A percentile compares a stretch with the other conserved stretches of the same genome.
Evolutionary conservation across 306 rosid genomes (phyloP).

Genomic region (Pachyrhizus erosus): DNA sequence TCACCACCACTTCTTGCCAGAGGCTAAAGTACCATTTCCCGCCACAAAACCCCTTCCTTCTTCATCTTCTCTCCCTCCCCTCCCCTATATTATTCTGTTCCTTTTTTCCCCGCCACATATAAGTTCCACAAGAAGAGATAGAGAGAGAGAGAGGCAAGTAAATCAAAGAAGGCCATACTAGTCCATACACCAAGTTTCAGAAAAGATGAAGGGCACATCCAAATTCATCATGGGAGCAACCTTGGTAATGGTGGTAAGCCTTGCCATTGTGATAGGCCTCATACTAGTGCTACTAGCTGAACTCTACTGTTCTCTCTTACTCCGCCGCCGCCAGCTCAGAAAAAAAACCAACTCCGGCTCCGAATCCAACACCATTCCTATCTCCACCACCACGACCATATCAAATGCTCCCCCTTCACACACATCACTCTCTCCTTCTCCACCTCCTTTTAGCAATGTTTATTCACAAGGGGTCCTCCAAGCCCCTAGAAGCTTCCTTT

Average conservation of each 20-base stretch:
- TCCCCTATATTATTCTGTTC: constrained; percentile 37
- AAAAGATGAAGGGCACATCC: constrained; percentile 81
- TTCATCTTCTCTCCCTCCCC: constrained; percentile 1
- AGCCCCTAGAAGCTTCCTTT: constrained; percentile 80
- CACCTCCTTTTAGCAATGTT: constrained; percentile 51
- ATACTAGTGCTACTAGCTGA: constrained; percentile 82
- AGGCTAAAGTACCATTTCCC: constrained; percentile 54
- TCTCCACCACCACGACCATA: constrained; percentile 35
- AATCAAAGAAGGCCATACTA: background rate
- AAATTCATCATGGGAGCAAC: constrained; percentile 90
- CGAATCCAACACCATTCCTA: constrained; percentile 16
- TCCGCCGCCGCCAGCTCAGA: constrained; percentile 74
- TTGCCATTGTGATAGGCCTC: constrained; percentile 81
- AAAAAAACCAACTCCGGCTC: constrained; percentile 30
- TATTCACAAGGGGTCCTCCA: constrained; percentile 78
- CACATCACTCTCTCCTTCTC: background rate
- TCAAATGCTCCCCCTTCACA: constrained; percentile 39
- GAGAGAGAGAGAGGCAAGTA: background rate
- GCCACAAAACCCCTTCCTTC: constrained; percentile 48
- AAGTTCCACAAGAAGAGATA: background rate
- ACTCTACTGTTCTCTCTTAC: constrained; percentile 92
- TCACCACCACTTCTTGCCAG: background rate
- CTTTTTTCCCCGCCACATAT: constrained; percentile 39
- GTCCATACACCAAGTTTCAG: background rate
- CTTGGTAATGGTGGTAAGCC: constrained; percentile 79